phyloP scores from a whole-genome alignment of 73 alveolate genomes.

The Paramecium bursaria region DNA sequence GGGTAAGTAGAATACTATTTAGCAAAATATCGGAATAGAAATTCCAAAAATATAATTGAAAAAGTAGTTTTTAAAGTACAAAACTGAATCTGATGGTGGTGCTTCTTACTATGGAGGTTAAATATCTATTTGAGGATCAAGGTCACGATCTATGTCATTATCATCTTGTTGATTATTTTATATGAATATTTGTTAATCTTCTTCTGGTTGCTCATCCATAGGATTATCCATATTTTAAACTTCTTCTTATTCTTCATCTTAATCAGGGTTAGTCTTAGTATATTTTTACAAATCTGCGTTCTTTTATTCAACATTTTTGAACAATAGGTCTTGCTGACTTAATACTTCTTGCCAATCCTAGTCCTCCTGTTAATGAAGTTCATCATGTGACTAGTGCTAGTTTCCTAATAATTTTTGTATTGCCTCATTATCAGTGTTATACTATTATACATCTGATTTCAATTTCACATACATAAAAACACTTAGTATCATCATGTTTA shows the following conservation, averaged over 20 bases:
- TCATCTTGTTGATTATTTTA: too few species aligned
- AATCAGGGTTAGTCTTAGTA: too few species aligned
- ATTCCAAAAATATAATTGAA: slow-evolving; percentile 40
- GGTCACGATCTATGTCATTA: too few species aligned
- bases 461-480: slow-evolving; percentile 3
- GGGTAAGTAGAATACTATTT: not conserved
- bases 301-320: too few species aligned
- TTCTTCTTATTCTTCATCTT: too few species aligned
- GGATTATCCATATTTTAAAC: too few species aligned
- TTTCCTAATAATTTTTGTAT: not conserved
- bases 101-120: too few species aligned
- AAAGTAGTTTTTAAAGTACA: slow-evolving; percentile 11
- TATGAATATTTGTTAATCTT: too few species aligned
- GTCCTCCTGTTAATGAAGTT: not conserved
- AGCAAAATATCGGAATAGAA: not conserved
- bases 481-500: not conserved
- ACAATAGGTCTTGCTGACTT: slow-evolving; percentile 25
- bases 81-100: too few species aligned
- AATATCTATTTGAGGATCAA: too few species aligned
- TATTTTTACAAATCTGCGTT: too few species aligned
- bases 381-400: not conserved
- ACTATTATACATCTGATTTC: not conserved
- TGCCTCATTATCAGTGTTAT: not conserved
- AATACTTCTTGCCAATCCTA: slow-evolving; percentile 9
- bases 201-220: too few species aligned